Base-by-base conservation (phyloP, 352 stramenopile genomes). In the Globisporangium irregulare region DNA sequence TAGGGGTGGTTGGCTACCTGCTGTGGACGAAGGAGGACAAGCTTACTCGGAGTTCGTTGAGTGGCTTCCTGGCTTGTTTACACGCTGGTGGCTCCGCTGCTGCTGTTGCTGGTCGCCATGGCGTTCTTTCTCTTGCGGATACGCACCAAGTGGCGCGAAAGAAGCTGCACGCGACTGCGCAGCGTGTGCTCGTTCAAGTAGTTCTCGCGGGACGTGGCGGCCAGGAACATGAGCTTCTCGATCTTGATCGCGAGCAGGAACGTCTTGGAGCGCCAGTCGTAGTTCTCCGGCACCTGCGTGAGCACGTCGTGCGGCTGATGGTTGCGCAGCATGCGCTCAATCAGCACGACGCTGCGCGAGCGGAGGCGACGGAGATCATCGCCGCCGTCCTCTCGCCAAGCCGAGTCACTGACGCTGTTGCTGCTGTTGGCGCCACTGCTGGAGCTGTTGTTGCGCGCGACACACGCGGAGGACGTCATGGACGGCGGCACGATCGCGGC, bases 221-320 rank as follows among this genome's bases (percentile, higher is more conserved):
- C 67, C 56, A 81, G 66, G 66, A 90, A 90, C 70, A 90, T 82
- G 73, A 90, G 74, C 18, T 78, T 74, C 59, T 90, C 82, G 64
- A 90, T 81, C 71, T 90, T 90, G 76, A 90, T 78, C 25, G 82
- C 79, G 57, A 90, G 69, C 51, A 78, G 76, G 66, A 90, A 88
- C 20, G 80, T 88, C 75, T 88, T 90, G 64, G 78, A 81, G 56
- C 71, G 64, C 82, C 82, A 90, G 69, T 88, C 76, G 53, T 70
- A 77, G 76, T 90, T 90, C 67, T 88, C 76, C 5, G 81, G 76
- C n/a, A 90, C 78, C 32, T 88, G 73, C 0, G 76, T 90, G 60
- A 88, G 74, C 72, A 88, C 82, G 56, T 88, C 79, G 70, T 90
- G 80, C 36, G 82, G 82, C 14, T 73, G 73, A 72, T 90, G 81